phyloP scores from a whole-genome alignment of 2,329 filamentous ascomycete genomes.

The Cladosporium sp. region DNA sequence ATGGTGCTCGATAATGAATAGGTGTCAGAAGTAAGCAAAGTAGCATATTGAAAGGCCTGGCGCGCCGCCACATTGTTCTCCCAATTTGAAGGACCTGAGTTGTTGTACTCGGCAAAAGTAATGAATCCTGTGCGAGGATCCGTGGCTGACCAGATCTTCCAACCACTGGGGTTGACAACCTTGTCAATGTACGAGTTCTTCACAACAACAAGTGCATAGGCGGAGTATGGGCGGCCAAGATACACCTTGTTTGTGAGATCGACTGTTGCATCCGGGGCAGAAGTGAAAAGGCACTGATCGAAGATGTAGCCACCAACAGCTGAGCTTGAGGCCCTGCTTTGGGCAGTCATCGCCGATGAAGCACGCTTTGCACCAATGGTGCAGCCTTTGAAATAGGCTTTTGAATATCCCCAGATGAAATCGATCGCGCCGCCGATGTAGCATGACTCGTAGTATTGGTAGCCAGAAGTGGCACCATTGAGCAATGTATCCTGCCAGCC shows the following conservation, averaged over 20 bases:
- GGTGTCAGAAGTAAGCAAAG: constrained; percentile 42
- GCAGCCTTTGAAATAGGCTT: constrained; percentile 47
- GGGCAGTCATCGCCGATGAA: constrained; percentile 41
- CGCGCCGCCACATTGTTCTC: constrained; percentile 42
- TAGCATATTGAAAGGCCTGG: constrained; percentile 40
- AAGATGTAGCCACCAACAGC: constrained; percentile 43
- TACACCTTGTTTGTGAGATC: constrained; percentile 39
- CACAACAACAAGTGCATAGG: constrained; percentile 29
- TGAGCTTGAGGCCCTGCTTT: constrained; percentile 41
- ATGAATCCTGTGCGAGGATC: constrained; percentile 31
- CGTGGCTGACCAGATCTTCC: constrained; percentile 33
- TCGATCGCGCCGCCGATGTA: constrained; percentile 47
- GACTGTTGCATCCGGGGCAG: constrained; percentile 34
- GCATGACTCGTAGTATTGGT: constrained; percentile 45
- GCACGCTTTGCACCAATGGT: constrained; percentile 41
- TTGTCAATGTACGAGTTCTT: constrained; percentile 32
- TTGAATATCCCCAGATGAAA: constrained; percentile 48
- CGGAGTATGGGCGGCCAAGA: constrained; percentile 30
- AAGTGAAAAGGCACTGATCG: constrained; percentile 39
- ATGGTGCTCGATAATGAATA: constrained; percentile 39
- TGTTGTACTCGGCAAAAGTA: constrained; percentile 31
- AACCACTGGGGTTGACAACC: constrained; percentile 32
- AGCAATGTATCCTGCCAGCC: constrained; percentile 39
- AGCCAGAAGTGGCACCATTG: constrained; percentile 34
- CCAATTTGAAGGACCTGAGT: constrained; percentile 36